These are phyloP conservation scores for Halophytophthora polymorphica DNA, from an alignment of 352 stramenopile genomes.

Conservation along the genomic window DNA sequence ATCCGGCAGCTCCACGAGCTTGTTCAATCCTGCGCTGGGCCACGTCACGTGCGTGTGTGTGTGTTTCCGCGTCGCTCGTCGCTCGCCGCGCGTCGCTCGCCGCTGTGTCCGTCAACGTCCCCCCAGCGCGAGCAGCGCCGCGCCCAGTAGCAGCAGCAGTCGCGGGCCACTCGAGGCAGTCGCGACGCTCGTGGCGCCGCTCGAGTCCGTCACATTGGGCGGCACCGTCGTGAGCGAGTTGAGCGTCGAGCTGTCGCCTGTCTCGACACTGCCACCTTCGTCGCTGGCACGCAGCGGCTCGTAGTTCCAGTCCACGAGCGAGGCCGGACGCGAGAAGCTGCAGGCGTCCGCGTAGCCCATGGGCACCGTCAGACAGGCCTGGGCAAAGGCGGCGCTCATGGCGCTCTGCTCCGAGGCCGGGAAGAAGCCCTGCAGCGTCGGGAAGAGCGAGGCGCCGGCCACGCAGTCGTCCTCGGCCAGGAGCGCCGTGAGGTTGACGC, in stretches of 20 bases:
- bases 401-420: conserved; percentile 22
- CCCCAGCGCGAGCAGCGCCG: conserved; percentile 5
- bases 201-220: conserved; percentile 20
- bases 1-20: too few relatives aligned
- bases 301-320: conserved; percentile 49
- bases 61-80: too few relatives aligned
- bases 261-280: conserved; percentile 16
- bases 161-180: too few relatives aligned
- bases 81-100: too few relatives aligned
- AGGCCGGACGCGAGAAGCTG: conserved; percentile 39
- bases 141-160: conserved; percentile 2
- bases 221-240: conserved; percentile 31
- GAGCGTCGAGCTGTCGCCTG: conserved; percentile 17
- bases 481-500: conserved; percentile 36
- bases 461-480: conserved; percentile 40
- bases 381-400: conserved; percentile 33
- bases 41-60: too few relatives aligned
- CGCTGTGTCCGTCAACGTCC: too few relatives aligned
- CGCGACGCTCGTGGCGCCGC: not conserved
- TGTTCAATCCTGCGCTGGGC: too few relatives aligned
- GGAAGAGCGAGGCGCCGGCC: conserved; percentile 36
- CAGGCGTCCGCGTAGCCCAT: conserved; percentile 54
- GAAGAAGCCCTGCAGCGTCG: conserved; percentile 35
- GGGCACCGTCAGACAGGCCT: conserved; percentile 46
- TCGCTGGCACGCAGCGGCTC: conserved; percentile 37